These are phyloP conservation scores for Circinella minor DNA, from an alignment of 371 early-diverging fungal genomes.

Conservation along the genomic window DNA sequence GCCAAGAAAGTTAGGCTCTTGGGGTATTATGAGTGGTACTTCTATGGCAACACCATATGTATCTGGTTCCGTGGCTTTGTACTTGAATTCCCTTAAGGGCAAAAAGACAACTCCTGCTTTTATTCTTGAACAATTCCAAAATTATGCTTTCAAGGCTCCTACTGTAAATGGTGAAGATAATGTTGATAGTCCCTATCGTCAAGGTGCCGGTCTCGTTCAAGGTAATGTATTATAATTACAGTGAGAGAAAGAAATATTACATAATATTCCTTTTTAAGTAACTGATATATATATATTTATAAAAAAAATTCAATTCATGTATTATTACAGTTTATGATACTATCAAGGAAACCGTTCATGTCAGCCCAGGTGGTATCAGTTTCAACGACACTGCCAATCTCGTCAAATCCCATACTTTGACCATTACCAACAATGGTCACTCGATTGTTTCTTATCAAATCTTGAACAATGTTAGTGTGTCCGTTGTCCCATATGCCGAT, in stretches of 20 bases:
- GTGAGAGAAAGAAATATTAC: too few relatives aligned
- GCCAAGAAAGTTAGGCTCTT: conserved; percentile 44
- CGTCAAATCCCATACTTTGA: conserved; percentile 46
- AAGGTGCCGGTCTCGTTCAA: conserved; percentile 78
- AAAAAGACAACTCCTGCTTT: conserved; percentile 20
- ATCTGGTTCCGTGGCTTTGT: conserved; percentile 68
- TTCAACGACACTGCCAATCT: conserved; percentile 64
- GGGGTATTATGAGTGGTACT: conserved; percentile 66
- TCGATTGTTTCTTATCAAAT: conserved; percentile 51
- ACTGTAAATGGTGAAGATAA: conserved; percentile 21
- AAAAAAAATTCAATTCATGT: not conserved
- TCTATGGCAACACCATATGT: conserved; percentile 77
- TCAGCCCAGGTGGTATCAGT: conserved; percentile 62
- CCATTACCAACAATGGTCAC: conserved; percentile 60
- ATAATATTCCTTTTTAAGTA: too few relatives aligned
- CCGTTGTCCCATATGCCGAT: conserved; percentile 37
- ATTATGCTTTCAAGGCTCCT: conserved; percentile 46
- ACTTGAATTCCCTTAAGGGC: conserved; percentile 38
- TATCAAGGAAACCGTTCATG: conserved; percentile 47
- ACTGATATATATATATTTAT: too few relatives aligned
- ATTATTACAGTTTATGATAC: conserved; percentile 48
- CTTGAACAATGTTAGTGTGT: conserved; percentile 39
- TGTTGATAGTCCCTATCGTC: conserved; percentile 41
- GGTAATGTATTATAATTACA: conserved; percentile 9
- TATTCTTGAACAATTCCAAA: conserved; percentile 46